Evolutionary conservation across 1,284 basidiomycete genomes (phyloP), one percentile per base, ranked within the genome.

Genomic region (Fistulinella staudtii): DNA sequence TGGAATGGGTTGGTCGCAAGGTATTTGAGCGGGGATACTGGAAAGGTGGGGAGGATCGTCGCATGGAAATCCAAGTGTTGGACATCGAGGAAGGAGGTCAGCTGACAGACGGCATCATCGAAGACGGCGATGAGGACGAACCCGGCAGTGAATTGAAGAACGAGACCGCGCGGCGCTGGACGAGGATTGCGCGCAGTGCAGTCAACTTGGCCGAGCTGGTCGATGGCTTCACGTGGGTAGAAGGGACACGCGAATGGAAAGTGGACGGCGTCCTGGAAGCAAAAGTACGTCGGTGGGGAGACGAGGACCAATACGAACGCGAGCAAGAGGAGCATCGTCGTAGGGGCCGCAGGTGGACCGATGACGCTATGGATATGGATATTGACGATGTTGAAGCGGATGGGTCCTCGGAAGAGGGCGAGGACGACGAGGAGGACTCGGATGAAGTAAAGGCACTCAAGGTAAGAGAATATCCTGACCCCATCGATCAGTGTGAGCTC

Each of bases 1-100:
- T 94, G 81, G 89, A 92, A 52, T 99, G 95, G 95, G 85, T 90
- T 2, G 86, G 89, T 6, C 76, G 90, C 49, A 80, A 83, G 45
- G 83, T 96, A 2, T 96, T 87, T 63, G 91, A 93, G 61, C 79
- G 89, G 35, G 93, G 93, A 0, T 98, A 87, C 66, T 98, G 93
- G 94, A 88, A 80, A 54, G 69, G 72, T 10, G 75, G 76, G 11
- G 82, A 79, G 52, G 85, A 76, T 55, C 76, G 71, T 50, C 73
- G 77, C 52, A 73, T 75, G 40, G 93, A 95, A 69, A 75, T 89
- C 53, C 91, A 93, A 57, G 84, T 93, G 1, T 73, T 95, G 30
- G 76, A 86, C 40, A 70, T 77, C 40, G 68, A 70, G 23, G 81
- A 88, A 54, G 77, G 75, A 25, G 59, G 58, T 4, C 75, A 78